Conservation (phyloP, 2,329 filamentous ascomycete genomes). For the Colletotrichum lini region DNA sequence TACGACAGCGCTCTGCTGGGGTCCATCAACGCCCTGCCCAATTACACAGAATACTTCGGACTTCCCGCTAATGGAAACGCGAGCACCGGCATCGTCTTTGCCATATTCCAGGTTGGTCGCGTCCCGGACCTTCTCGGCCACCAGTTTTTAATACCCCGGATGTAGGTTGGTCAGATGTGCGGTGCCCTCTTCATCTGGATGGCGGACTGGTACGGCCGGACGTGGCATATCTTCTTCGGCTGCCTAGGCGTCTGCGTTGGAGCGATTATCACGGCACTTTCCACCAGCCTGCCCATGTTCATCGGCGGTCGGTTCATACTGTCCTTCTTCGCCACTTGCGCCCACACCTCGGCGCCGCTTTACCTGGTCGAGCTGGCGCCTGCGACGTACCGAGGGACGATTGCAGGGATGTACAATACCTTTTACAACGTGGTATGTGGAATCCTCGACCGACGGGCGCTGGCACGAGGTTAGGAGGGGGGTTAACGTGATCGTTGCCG, state of each 20-base stretch:
- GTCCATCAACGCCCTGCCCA: slow-evolving; percentile 55
- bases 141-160: neutral
- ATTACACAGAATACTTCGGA: slow-evolving; percentile 57
- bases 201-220: slow-evolving; percentile 61
- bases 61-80: slow-evolving; percentile 53
- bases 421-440: slow-evolving; percentile 56
- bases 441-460: neutral
- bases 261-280: slow-evolving; percentile 63
- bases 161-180: slow-evolving; percentile 58
- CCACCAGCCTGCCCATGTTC: slow-evolving; percentile 55
- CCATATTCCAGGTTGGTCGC: slow-evolving; percentile 54
- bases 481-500: neutral
- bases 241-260: slow-evolving; percentile 64
- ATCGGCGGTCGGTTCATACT: slow-evolving; percentile 67
- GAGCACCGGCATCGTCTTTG: slow-evolving; percentile 60
- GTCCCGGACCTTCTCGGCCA: neutral
- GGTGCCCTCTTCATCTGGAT: slow-evolving; percentile 60
- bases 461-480: neutral
- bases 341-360: slow-evolving; percentile 69
- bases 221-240: slow-evolving; percentile 60
- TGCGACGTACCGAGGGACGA: slow-evolving; percentile 69
- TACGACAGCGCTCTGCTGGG: slow-evolving; percentile 60
- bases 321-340: slow-evolving; percentile 69
- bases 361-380: slow-evolving; percentile 74
- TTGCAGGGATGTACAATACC: slow-evolving; percentile 68